Percentiles rank a stretch among this genome's conserved stretches.
Evolutionary conservation across 352 stramenopile species (phyloP).

Genomic region (Phytophthora citricola): DNA sequence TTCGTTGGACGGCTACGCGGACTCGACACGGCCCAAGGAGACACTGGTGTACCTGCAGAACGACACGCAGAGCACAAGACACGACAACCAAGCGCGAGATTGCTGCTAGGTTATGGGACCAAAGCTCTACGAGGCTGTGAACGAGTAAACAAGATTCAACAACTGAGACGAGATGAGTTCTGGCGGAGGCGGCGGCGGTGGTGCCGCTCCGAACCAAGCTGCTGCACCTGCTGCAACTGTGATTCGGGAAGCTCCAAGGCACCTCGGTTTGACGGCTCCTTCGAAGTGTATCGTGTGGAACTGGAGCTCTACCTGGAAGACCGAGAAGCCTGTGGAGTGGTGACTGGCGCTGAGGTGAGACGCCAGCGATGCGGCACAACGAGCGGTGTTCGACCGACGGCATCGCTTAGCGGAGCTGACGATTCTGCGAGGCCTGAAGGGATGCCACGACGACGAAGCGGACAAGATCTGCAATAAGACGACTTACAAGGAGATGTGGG

Average conservation of each 20-base stretch:
- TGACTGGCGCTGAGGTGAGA: background rate
- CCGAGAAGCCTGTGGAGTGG: background rate
- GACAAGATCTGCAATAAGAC: background rate
- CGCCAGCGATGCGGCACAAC: background rate
- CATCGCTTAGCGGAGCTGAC: conserved; percentile 3
- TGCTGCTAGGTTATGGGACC: no score
- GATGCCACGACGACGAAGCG: background rate
- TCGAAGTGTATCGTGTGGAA: conserved; percentile 14
- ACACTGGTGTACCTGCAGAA: no score
- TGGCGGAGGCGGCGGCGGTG: no score
- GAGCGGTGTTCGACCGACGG: background rate
- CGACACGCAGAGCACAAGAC: no score
- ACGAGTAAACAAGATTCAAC: no score
- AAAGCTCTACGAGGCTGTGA: no score
- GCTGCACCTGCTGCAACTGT: no score
- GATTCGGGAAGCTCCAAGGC: conserved; percentile 1
- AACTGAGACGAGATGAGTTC: no score
- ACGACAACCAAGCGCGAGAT: no score
- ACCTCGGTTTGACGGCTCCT: conserved; percentile 5
- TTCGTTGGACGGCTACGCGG: no score
- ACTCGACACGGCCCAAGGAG: no score
- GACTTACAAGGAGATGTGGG: conserved; percentile 1
- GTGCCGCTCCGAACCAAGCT: no score
- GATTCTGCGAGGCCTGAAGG: conserved; percentile 1
- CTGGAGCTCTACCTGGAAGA: conserved; percentile 14